A percentile compares a stretch with the other conserved stretches of the same genome.
phyloP scores from a whole-genome alignment of 2,329 filamentous ascomycete species.

The Talaromyces sp. region DNA sequence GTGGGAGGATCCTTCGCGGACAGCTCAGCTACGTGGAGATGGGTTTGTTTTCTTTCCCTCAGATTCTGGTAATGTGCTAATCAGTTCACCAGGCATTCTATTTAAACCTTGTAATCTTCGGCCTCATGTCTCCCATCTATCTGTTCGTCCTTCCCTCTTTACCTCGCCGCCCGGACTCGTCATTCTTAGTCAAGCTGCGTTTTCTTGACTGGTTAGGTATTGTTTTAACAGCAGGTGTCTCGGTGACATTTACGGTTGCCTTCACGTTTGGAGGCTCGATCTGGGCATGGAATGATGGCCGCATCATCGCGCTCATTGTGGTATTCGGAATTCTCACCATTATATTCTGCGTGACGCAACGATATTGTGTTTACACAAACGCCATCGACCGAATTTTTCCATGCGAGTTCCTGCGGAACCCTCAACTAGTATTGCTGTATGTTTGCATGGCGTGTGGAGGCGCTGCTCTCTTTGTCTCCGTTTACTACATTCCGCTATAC shows the following conservation, averaged over 20 bases:
- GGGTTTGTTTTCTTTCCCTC: constrained; percentile 20
- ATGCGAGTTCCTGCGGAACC: constrained; percentile 36
- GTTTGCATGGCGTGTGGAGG: constrained; percentile 19
- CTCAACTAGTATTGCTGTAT: constrained; percentile 39
- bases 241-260: constrained; percentile 39
- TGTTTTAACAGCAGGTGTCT: constrained; percentile 36
- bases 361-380: constrained; percentile 36
- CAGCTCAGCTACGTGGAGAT: constrained; percentile 23
- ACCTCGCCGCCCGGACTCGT: constrained; percentile 7
- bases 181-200: not conserved
- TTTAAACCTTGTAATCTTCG: constrained; percentile 48
- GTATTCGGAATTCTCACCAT: constrained; percentile 41
- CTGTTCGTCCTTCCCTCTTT: constrained; percentile 35
- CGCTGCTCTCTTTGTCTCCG: constrained; percentile 25
- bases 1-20: constrained; percentile 33
- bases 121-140: constrained; percentile 35
- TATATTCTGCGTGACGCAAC: constrained; percentile 43
- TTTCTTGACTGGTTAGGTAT: constrained; percentile 38
- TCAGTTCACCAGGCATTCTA: constrained; percentile 28
- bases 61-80: not conserved
- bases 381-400: constrained; percentile 44
- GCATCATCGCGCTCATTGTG: constrained; percentile 44
- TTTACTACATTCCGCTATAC: constrained; percentile 51
- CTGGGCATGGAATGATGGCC: constrained; percentile 43
- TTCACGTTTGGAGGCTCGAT: constrained; percentile 46